Evolutionary conservation across 345 rosid genomes (phyloP), one percentile per base, ranked within the genome.

Genomic region (Syzygium grande): DNA sequence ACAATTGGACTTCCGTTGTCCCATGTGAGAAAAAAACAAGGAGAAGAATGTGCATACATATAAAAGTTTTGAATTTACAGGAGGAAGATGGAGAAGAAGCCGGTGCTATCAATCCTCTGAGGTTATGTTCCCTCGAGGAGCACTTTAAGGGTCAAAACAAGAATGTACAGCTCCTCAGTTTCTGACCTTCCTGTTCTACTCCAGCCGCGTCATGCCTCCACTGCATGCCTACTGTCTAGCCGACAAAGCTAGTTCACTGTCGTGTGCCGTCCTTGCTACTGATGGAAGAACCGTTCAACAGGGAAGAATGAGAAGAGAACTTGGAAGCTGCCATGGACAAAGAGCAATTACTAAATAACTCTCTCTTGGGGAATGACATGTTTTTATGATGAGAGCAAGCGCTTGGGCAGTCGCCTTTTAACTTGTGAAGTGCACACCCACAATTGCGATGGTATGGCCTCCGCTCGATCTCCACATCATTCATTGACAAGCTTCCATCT

Each of bases 371-470:
- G 15, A 84, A 84, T 49, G 56, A 84, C 0, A 52, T 51, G 41
- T 29, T 61, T 30, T 61, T 61, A 61, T 61, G 73, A 61, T 61
- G 38, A 61, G 79, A 65, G 79, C 78, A 65, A 65, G 78, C 79
- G 9, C 43, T 65, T 30, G 79, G 79, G 41, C 21, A 43, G 79
- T 65, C 79, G 43, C 38, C 79, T 30, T 30, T 65, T 9, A 8
- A 65, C 34, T 65, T 30, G 84, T 89, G 90, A 11, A 89, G 85
- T 29, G 85, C 90, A 85, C 87, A 87, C 14, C 85, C 51, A 52
- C 90, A 89, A 84, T 84, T 89, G n/a, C 85, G 84, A 87, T 89
- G 90, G 73, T 89, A 85, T 1, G 89, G 89, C 77, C 90, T 77
- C 41, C 68, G 58, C 85, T 85, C 84, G 21, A 89, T 34, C 84